phyloP scores from a whole-genome alignment of 805 yeast species.

The Wickerhamiella nectarea region DNA sequence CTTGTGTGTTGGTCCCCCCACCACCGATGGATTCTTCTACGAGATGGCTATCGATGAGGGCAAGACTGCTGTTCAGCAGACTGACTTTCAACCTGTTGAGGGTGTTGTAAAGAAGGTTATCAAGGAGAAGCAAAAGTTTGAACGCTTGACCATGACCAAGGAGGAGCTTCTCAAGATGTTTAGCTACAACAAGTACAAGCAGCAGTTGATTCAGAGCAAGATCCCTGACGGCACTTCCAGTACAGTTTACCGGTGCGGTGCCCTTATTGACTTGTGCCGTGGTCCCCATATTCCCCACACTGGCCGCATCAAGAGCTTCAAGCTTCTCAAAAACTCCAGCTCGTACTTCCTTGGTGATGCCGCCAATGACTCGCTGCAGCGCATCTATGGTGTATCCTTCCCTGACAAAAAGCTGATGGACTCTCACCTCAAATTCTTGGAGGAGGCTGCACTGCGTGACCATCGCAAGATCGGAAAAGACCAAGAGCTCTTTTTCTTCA shows the following conservation, averaged over 20 bases:
- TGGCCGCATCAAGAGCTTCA: slow-evolving; percentile 88
- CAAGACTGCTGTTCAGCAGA: slow-evolving; percentile 59
- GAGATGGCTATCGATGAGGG: slow-evolving; percentile 81
- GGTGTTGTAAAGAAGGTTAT: slow-evolving; percentile 77
- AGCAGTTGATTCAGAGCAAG: slow-evolving; percentile 69
- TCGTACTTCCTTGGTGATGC: slow-evolving; percentile 93
- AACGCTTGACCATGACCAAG: slow-evolving; percentile 82
- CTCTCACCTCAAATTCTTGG: slow-evolving; percentile 84
- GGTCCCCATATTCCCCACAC: slow-evolving; percentile 98
- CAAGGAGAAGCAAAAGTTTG: slow-evolving; percentile 90
- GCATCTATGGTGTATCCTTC: slow-evolving; percentile 95
- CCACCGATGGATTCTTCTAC: slow-evolving; percentile 93
- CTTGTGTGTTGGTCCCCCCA: slow-evolving; percentile 90
- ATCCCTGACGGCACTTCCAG: slow-evolving; percentile 93
- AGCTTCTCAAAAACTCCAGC: slow-evolving; percentile 87
- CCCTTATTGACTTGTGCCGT: slow-evolving; percentile 87
- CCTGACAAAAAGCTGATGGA: slow-evolving; percentile 96
- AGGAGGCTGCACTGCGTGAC: slow-evolving; percentile 84
- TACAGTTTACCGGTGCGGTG: slow-evolving; percentile 96
- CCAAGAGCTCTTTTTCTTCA: slow-evolving; percentile 88
- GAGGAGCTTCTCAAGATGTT: slow-evolving; percentile 89
- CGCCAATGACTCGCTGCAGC: slow-evolving; percentile 85
- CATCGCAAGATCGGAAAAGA: slow-evolving; percentile 94
- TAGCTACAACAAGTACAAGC: slow-evolving; percentile 89
- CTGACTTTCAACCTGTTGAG: slow-evolving; percentile 76